Evolutionary conservation across 1,284 basidiomycete species (phyloP).

Genomic region (Rhodotorula sp.): DNA sequence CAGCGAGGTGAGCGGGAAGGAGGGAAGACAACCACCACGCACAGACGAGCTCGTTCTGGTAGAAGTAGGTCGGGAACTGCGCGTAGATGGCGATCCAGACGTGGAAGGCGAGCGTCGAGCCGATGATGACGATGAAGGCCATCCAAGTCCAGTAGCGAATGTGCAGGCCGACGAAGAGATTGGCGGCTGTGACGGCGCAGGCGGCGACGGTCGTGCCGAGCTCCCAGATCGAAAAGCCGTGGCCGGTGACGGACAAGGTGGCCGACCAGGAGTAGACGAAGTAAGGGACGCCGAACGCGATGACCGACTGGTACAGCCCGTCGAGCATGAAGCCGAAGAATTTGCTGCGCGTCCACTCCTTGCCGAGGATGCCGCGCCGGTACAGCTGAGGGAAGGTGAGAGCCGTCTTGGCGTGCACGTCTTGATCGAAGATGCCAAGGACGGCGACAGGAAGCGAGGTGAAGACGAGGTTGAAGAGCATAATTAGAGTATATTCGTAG

Average conservation of each 20-base stretch:
- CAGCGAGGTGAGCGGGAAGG: conserved; percentile 4
- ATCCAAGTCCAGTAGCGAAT: conserved; percentile 87
- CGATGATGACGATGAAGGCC: conserved; percentile 73
- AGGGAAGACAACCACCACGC: not conserved
- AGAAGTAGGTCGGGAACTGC: conserved; percentile 66
- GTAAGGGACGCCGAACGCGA: conserved; percentile 89
- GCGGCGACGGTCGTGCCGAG: conserved; percentile 91
- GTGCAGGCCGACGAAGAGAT: conserved; percentile 82
- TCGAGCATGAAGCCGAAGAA: conserved; percentile 96
- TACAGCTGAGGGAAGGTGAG: conserved; percentile 92
- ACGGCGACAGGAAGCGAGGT: conserved; percentile 89
- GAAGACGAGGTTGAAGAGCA: conserved; percentile 88
- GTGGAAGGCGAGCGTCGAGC: conserved; percentile 70
- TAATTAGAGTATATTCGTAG: conserved; percentile 91
- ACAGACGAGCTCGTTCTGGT: conserved; percentile 60
- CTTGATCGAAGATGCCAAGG: conserved; percentile 84
- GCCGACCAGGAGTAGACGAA: conserved; percentile 62
- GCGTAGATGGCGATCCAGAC: conserved; percentile 85
- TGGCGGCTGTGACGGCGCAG: conserved; percentile 73
- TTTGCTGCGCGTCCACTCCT: conserved; percentile 86
- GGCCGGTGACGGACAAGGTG: conserved; percentile 34
- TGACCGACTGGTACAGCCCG: conserved; percentile 84
- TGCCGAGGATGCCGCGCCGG: conserved; percentile 82
- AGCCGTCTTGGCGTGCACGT: conserved; percentile 84
- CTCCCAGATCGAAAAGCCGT: conserved; percentile 61